Evolutionary conservation across 768 basidiomycete genomes (phyloP), one percentile per base, ranked within the genome.

Genomic region (Psilocybe azurescens): DNA sequence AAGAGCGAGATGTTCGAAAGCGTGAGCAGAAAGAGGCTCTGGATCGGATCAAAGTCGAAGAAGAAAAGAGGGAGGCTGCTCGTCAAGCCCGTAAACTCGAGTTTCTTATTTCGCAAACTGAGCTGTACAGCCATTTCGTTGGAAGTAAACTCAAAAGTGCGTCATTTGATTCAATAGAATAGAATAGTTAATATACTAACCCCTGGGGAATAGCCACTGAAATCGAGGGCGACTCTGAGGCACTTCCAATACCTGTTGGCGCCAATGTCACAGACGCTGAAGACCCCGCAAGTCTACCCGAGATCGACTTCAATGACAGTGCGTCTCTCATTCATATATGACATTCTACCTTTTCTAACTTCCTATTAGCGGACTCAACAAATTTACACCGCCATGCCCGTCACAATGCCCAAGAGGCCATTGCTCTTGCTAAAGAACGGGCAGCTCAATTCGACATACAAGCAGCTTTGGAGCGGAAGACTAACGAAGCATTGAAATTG

Each of bases 121-220:
- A 99, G 74, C 85, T 99, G 7, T 99, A 99, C 77, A 95, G 94
- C 67, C 97, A 99, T 79, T 99, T 99, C 83, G 95, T 99, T 61
- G 97, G 97, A 33, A 97, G 89, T 77, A 99, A 99, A 78, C 84
- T 94, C 56, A 93, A 93, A 75, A 94, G 93, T 93, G 74, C 69
- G 88, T 77, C 38, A 16, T 46, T 36, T 49, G 50, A 28, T 39
- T 46, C 29, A 51, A 54, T 57, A 59, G 16, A 16, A 28, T 36
- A 57, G n/a, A 16, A 16, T 60, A 32, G 29, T 47, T 63, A 53
- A 66, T 67, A 38, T 56, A 18, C 50, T 60, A 61, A 74, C 44
- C 60, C 49, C 24, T 24, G n/a, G 49, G 56, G 62, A 32, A 50
- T 36, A 94, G 93, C 93, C 38, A 85, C 89, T 51, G 91, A 94